Percentiles rank a stretch among this genome's conserved stretches.
Conservation (phyloP, 768 basidiomycete species). For the Boletus sensibilis region DNA sequence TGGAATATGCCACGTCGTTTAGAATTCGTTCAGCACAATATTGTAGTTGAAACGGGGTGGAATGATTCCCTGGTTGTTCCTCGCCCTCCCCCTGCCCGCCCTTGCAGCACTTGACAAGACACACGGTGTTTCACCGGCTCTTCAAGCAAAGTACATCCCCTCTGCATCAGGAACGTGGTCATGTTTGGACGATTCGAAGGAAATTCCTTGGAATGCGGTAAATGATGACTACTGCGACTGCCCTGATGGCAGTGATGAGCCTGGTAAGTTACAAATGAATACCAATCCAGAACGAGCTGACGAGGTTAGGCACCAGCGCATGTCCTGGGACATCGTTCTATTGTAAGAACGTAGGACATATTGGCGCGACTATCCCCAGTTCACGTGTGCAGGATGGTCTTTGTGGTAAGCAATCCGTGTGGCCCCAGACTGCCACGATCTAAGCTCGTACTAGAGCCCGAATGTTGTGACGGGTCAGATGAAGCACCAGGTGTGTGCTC, state of each 20-base stretch:
- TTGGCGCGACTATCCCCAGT: slow-evolving; percentile 74
- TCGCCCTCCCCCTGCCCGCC: slow-evolving; percentile 41
- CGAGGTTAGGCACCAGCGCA: slow-evolving; percentile 70
- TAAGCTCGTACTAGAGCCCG: slow-evolving; percentile 55
- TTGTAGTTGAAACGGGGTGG: background rate
- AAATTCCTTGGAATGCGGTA: slow-evolving; percentile 76
- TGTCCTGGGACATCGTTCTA: slow-evolving; percentile 76
- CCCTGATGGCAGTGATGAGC: slow-evolving; percentile 92
- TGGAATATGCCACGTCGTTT: slow-evolving; percentile 2
- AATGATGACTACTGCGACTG: slow-evolving; percentile 98
- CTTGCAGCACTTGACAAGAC: slow-evolving; percentile 48
- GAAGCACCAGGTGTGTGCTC: slow-evolving; percentile 79
- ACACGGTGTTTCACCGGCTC: slow-evolving; percentile 55
- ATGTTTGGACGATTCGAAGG: slow-evolving; percentile 78
- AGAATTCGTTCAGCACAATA: background rate
- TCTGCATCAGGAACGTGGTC: slow-evolving; percentile 57
- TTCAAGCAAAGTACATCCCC: slow-evolving; percentile 57
- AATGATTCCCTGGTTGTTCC: slow-evolving; percentile 52
- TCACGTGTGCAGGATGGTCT: slow-evolving; percentile 90
- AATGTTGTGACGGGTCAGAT: slow-evolving; percentile 97
- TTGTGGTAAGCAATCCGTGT: slow-evolving; percentile 64
- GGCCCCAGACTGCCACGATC: background rate
- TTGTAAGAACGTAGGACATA: slow-evolving; percentile 86
- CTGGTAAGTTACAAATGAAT: slow-evolving; percentile 49
- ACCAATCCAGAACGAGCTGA: slow-evolving; percentile 8